Evolutionary conservation across 1,284 basidiomycete species (phyloP), one percentile per base, ranked within the genome.

Genomic region (Moesziomyces aphidis): DNA sequence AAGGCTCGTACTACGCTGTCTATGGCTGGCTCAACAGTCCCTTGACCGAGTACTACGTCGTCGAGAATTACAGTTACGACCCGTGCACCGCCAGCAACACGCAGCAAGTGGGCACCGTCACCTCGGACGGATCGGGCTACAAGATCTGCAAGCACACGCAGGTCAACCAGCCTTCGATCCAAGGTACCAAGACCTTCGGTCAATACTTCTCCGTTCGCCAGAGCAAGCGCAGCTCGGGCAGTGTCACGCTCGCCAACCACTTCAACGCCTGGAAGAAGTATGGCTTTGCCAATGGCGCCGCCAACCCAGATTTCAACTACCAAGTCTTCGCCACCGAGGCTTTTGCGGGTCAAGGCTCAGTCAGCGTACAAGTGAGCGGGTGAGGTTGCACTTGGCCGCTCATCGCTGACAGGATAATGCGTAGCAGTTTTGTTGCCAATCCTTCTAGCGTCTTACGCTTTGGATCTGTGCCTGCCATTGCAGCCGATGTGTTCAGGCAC

Each of bases 261-360:
- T 72, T 68, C 43, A 68, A 50, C 45, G 69, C 69, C 21, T 72
- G 69, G 64, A 66, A 57, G 43, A 52, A 67, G 44, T 55, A 61
- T 31, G 69, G 69, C 42, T 65, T 72, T 23, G 61, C 64, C 53
- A 57, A 65, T 34, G 55, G 59, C 19, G 66, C 66, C 21, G 8
- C 55, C 26, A 48, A 62, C 49, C 60, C 66, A 9, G 51, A 61
- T 22, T 72, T 66, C 50, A 62, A 72, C 57, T 72, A 72, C 54
- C 69, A 72, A 53, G 59, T 72, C 48, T 65, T 72, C 50, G 69
- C 69, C 36, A 72, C 69, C 36, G 69, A 72, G 57, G 69, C 61
- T 50, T 72, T 65, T 47, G 36, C 45, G 4, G 62, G 69, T 10
- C 10, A 26, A 2, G 69, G 69, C 7, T 62, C 55, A 2, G 55